Base-by-base conservation (phyloP, 495 filamentous ascomycete genomes). In the Opeltia flavorubescens region DNA sequence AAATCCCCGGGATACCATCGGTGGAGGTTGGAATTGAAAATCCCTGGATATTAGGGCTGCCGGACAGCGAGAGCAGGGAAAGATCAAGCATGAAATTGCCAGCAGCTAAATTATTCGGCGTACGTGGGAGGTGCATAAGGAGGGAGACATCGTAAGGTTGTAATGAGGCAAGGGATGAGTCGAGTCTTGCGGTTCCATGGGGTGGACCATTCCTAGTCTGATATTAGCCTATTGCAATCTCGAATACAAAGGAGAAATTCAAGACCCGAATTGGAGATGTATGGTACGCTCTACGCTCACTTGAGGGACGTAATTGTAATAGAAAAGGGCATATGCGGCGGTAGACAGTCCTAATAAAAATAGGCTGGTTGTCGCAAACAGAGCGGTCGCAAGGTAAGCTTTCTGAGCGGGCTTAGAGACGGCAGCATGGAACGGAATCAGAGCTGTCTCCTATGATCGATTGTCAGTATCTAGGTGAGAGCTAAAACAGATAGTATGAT, bases 51-150 rank as follows among this genome's bases (percentile, higher is more conserved):
- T 59, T 53, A 26, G 35, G 15, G 43, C 59, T 55, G 3, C 59
- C 59, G 12, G 58, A 54, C 31, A 61, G 59, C 1, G 70, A 65
- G 28, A 78, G 65, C 11, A 89, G 68, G 13, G 75, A 66, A n/a
- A 95, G 66, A 43, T 86, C 78, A 12, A 94, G 66, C 89, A 96
- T 96, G 71, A 96, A 96, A 64, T 95, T 95, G 18, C 89, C 91
- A 6, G 61, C 62, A 9, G 58, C 67, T 65, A 73, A 55, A 44
- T 76, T 76, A 1, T 59, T 56, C 5, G 69, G 71, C 0, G 68
- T 74, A 9, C 67, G 78, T 11, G 85, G 86, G 1, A 91, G 69
- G 62, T 78, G 84, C 24, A 91, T 68, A 62, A 71, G 74, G 25
- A 91, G 66, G 58, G 71, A 68, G 66, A 89, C 84, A 54, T 78